A percentile compares a stretch with the other conserved stretches of the same genome.
phyloP scores from a whole-genome alignment of 2,329 filamentous ascomycete genomes.

The Metarhizium rileyi region DNA sequence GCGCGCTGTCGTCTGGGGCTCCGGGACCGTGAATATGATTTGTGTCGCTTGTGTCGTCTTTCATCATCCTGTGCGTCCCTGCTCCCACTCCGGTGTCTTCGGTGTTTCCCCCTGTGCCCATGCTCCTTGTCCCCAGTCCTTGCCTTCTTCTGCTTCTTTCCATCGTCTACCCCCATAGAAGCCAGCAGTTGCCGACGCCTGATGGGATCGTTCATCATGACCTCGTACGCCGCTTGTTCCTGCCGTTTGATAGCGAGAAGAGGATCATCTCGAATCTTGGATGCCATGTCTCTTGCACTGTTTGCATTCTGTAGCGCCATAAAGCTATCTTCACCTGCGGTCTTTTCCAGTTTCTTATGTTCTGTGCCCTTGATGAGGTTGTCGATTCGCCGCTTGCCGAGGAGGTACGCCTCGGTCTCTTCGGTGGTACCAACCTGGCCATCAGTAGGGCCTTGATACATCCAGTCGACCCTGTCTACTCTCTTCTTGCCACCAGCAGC shows the following conservation, averaged over 20 bases:
- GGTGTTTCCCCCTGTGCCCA: conserved; percentile 12
- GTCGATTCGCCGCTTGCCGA: conserved; percentile 90
- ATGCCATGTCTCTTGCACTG: conserved; percentile 66
- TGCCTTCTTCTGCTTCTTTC: conserved; percentile 36
- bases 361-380: conserved; percentile 69
- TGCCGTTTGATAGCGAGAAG: conserved; percentile 88
- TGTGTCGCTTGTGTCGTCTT: conserved; percentile 24
- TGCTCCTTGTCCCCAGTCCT: conserved; percentile 21
- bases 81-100: conserved; percentile 7
- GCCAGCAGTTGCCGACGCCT: conserved; percentile 58
- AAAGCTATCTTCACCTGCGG: conserved; percentile 49
- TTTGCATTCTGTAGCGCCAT: conserved; percentile 60
- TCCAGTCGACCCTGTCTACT: conserved; percentile 86
- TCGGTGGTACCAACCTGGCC: conserved; percentile 70
- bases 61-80: conserved; percentile 3
- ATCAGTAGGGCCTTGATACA: conserved; percentile 82
- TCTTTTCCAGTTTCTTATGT: conserved; percentile 71
- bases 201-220: conserved; percentile 69
- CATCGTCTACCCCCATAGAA: conserved; percentile 47
- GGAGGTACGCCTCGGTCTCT: conserved; percentile 85
- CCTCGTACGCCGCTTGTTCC: conserved; percentile 71
- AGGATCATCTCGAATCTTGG: conserved; percentile 85
- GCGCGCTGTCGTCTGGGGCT: conserved; percentile 27
- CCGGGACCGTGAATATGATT: conserved; percentile 36
- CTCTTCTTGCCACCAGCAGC: conserved; percentile 74